Base-by-base conservation (phyloP, 768 basidiomycete species). In the Hericium erinaceus region DNA sequence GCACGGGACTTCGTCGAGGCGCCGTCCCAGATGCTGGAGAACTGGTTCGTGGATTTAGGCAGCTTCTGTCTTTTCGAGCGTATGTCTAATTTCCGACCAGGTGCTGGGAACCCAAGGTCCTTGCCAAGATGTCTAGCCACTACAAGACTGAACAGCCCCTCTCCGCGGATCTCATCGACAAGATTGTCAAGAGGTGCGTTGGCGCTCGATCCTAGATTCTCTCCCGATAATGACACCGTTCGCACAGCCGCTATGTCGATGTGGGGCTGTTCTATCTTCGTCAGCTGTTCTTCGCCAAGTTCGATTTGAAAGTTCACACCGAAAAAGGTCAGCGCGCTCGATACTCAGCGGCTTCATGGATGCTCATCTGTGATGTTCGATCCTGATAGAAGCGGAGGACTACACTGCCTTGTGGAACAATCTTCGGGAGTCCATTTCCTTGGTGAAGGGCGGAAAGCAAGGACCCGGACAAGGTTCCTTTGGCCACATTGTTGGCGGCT, bases 11-110 rank as follows among this genome's bases (percentile, higher is more conserved):
- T 92, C 60, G 91, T 92, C 10, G 91, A 94, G 70, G 92, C 92
- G 2, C 92, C 92, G 0, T 88, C 86, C 16, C 91, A 95, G 72
- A 93, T 93, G 92, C 74, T 93, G 59, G 92, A 95, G 72, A 91
- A 93, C 65, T 94, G 92, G 92, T 84, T 49, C 16, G 24, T 26
- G 18, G 40, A 33, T 33, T 33, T 33, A 13, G 5, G 13, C 57
- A 9, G 18, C 39, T 41, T 20, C n/a, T 4, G 6, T 20, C 15
- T 3, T 28, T 3, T 20, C 16, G 37, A 39, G 33, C 33, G 33
- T 37, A 59, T 41, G 50, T 53, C 41, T 53, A 20, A 15, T 44
- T 20, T 26, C 33, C 16, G 28, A 48, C 2, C 51, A 81, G 82
- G 82, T 92, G 89, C 64, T 92, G 88, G 87, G 89, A 92, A 66